These are phyloP conservation scores for Nannochloropsis salina DNA, from an alignment of 108 stramenopile genomes.

Conservation along the genomic window DNA sequence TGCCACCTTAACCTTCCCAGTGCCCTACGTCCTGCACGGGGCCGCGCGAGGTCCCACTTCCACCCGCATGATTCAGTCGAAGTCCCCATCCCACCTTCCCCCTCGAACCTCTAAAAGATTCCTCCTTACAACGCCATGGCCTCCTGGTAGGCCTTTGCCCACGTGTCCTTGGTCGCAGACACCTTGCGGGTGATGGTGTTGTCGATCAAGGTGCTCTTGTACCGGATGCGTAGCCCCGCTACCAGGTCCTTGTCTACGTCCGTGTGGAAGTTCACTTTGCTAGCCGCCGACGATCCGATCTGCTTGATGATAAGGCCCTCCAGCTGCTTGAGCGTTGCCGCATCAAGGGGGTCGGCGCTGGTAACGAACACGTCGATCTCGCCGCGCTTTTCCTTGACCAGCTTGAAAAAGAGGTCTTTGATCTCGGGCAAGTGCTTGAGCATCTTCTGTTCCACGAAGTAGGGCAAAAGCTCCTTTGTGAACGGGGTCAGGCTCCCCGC, in stretches of 20 bases:
- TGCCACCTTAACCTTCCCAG: no score
- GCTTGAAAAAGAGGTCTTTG: conserved; percentile 1
- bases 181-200: conserved; percentile 14
- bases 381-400: background rate
- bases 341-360: background rate
- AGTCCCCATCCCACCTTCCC: background rate
- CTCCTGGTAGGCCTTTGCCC: background rate
- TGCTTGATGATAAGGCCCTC: conserved; percentile 18
- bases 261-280: background rate
- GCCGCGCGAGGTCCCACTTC: no score
- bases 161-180: background rate
- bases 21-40: no score
- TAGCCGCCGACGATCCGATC: conserved; percentile 16
- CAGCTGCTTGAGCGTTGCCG: background rate
- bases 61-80: no score
- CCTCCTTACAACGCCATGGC: background rate
- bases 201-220: conserved; percentile 4
- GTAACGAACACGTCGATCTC: conserved; percentile 17
- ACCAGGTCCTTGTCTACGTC: conserved; percentile 13
- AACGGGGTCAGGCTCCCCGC: background rate
- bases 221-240: background rate
- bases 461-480: background rate
- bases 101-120: background rate
- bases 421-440: background rate
- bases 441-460: conserved; percentile 15